A percentile compares a stretch with the other conserved stretches of the same genome.
These are phyloP conservation scores for Gnomoniopsis smithogilvyi DNA, from an alignment of 2,329 filamentous ascomycete genomes.

Conservation along the genomic window DNA sequence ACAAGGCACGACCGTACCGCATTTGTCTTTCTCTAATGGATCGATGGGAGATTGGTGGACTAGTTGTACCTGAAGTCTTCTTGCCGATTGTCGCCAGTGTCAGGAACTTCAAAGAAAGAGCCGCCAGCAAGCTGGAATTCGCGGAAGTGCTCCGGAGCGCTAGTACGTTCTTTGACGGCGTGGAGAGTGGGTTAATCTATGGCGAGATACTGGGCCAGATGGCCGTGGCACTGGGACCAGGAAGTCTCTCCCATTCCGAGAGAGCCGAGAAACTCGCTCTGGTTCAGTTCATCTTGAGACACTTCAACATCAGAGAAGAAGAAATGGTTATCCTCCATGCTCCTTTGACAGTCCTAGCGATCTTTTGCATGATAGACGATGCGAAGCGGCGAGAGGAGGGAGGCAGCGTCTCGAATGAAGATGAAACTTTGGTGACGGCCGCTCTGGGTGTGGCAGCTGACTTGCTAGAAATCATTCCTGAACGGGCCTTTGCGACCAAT, in stretches of 20 bases:
- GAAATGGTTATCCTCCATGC: conserved; percentile 91
- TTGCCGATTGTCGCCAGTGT: conserved; percentile 81
- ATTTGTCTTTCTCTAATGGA: conserved; percentile 97
- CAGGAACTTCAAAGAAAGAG: conserved; percentile 65
- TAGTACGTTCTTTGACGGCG: conserved; percentile 94
- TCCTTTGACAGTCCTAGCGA: conserved; percentile 68
- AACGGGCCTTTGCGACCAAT: conserved; percentile 52
- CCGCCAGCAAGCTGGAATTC: conserved; percentile 67
- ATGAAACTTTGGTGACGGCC: conserved; percentile 23
- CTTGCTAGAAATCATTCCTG: conserved; percentile 62
- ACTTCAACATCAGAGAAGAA: conserved; percentile 93
- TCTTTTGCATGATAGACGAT: conserved; percentile 59
- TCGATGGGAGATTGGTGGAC: conserved; percentile 91
- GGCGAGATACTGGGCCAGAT: conserved; percentile 72
- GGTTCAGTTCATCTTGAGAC: conserved; percentile 75
- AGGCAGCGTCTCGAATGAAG: conserved; percentile 11
- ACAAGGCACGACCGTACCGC: conserved; percentile 80
- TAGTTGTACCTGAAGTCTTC: conserved; percentile 86
- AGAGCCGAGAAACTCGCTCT: conserved; percentile 65
- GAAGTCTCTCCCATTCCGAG: conserved; percentile 39
- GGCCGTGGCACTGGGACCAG: conserved; percentile 53
- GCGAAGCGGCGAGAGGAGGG: conserved; percentile 34
- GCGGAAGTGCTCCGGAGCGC: conserved; percentile 88
- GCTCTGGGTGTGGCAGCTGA: conserved; percentile 50
- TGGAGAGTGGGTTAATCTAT: conserved; percentile 92